These are phyloP conservation scores for thale cress (Arabidopsis thaliana) DNA, from an alignment of 345 rosid genomes.

Conservation along the genomic window TAIR10.1 NC_003070.9:15004001-15004500, in stretches of 20 bases:
- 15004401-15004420: conserved; percentile 16
- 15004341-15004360: conserved; percentile 53
- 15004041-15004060: neutral
- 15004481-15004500: neutral
- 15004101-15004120: neutral
- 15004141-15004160: conserved; percentile 6
- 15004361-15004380: conserved; percentile 24
- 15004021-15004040: neutral
- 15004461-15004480: conserved; percentile 19
- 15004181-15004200: conserved; percentile 58
- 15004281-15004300: conserved; percentile 43
- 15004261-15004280: conserved; percentile 27
- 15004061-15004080: neutral
- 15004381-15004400: neutral
- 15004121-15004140: neutral
- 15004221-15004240: conserved; percentile 49
- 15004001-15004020: no score
- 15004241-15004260: conserved; percentile 44
- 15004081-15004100: neutral
- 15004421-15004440: neutral
- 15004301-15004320: conserved; percentile 45
- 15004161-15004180: neutral
- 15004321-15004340: conserved; percentile 43
- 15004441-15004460: conserved; percentile 21
- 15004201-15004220: conserved; percentile 59